A percentile compares a stretch with the other conserved stretches of the same genome.
Conservation (phyloP, 2,329 filamentous ascomycete genomes). For the Colletotrichum neosansevieriae region DNA sequence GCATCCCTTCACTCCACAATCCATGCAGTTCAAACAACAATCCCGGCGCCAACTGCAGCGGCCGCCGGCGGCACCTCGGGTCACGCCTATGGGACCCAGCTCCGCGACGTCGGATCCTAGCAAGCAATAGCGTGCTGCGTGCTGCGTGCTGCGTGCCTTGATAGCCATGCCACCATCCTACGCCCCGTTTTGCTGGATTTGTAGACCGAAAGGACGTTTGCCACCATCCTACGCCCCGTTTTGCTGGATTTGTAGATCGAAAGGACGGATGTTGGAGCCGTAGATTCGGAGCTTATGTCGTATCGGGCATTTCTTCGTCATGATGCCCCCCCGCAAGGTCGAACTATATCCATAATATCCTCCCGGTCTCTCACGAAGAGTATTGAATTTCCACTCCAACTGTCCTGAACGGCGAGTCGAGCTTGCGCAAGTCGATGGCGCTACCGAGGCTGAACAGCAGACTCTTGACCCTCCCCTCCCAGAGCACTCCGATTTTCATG, state of each 20-base stretch:
- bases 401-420: conserved; percentile 81
- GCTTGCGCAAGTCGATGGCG: conserved; percentile 81
- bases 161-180: not conserved
- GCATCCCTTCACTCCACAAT: conserved; percentile 16
- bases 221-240: not conserved
- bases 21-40: not conserved
- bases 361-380: conserved; percentile 70
- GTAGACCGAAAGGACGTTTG: not conserved
- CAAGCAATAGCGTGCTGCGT: not conserved
- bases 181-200: not conserved
- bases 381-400: conserved; percentile 86
- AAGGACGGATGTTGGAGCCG: not conserved
- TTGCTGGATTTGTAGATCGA: conserved; percentile 12
- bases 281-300: conserved; percentile 15
- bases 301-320: not conserved
- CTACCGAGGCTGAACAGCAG: conserved; percentile 92
- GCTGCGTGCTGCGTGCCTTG: too few relatives aligned
- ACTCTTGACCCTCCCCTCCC: conserved; percentile 94
- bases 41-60: not conserved
- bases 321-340: not conserved
- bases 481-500: conserved; percentile 85
- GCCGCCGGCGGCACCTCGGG: not conserved
- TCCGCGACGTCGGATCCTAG: conserved; percentile 3
- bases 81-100: not conserved
- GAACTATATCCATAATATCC: not conserved